A percentile compares a stretch with the other conserved stretches of the same genome.
Conservation (phyloP, 169 alveolate species). For the Cryptosporidium baileyi region DNA sequence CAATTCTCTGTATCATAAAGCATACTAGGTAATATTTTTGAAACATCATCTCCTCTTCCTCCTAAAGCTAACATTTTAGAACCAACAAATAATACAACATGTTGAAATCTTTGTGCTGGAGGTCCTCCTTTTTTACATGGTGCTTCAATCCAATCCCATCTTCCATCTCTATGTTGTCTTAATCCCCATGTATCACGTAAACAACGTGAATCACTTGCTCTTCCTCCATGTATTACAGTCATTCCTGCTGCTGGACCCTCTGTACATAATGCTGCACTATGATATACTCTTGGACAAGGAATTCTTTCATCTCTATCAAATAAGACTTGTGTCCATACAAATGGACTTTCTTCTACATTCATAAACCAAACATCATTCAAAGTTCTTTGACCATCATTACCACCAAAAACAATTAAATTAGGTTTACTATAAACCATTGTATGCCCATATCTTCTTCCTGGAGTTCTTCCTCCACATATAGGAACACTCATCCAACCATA, state of each 20-base stretch:
- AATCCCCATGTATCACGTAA: constrained; percentile 98
- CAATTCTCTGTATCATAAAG: constrained; percentile 94
- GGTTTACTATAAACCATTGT: constrained; percentile 96
- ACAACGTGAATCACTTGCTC: constrained; percentile 92
- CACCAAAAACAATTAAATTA: constrained; percentile 95
- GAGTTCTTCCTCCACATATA: constrained; percentile 93
- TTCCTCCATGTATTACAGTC: constrained; percentile 99
- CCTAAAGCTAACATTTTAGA: constrained; percentile 92
- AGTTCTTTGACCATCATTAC: constrained; percentile 95
- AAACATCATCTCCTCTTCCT: constrained; percentile 93
- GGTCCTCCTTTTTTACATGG: constrained; percentile 88
- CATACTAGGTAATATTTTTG: constrained; percentile 87
- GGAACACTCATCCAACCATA: constrained; percentile 98
- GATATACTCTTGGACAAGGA: constrained; percentile 96
- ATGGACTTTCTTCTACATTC: constrained; percentile 96
- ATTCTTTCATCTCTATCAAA: constrained; percentile 80
- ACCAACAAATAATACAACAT: constrained; percentile 85
- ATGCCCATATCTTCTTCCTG: constrained; percentile 99
- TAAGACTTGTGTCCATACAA: constrained; percentile 92
- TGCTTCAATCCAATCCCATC: constrained; percentile 99
- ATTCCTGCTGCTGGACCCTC: constrained; percentile 99
- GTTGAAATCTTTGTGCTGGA: constrained; percentile 93
- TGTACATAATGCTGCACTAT: constrained; percentile 88
- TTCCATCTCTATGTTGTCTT: constrained; percentile 98
- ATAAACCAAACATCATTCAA: constrained; percentile 96